Percentiles rank a stretch among this genome's conserved stretches.
Conservation (phyloP, 805 yeast species). For the Spathaspora arborariae region DNA sequence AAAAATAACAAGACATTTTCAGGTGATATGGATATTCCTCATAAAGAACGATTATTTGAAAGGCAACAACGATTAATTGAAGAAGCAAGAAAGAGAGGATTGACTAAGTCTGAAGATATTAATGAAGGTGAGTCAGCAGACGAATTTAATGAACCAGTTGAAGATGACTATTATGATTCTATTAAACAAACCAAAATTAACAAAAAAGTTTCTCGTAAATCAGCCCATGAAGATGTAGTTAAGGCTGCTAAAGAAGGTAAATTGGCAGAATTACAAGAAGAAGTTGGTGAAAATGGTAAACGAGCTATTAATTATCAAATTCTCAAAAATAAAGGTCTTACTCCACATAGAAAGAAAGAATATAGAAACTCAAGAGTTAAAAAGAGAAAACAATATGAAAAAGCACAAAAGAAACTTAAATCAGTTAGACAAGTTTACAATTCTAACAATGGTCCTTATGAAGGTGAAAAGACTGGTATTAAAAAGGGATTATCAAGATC, state of each 20-base stretch:
- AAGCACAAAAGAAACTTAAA: slow-evolving; percentile 89
- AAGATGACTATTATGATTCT: slow-evolving; percentile 55
- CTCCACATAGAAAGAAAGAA: slow-evolving; percentile 90
- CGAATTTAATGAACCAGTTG: slow-evolving; percentile 45
- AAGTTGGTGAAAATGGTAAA: slow-evolving; percentile 76
- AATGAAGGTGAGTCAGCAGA: slow-evolving; percentile 52
- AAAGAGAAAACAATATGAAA: slow-evolving; percentile 95
- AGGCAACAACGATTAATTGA: slow-evolving; percentile 83
- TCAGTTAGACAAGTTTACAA: slow-evolving; percentile 88
- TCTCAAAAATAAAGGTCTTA: slow-evolving; percentile 92
- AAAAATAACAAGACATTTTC: slow-evolving; percentile 46
- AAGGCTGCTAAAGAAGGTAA: slow-evolving; percentile 83
- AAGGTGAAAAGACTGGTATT: slow-evolving; percentile 96
- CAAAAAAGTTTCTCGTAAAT: slow-evolving; percentile 52
- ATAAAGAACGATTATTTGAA: slow-evolving; percentile 84
- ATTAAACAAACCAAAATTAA: slow-evolving; percentile 45
- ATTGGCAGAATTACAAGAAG: slow-evolving; percentile 65
- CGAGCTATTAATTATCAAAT: slow-evolving; percentile 95
- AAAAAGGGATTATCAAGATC: slow-evolving; percentile 90
- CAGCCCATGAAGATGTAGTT: slow-evolving; percentile 67
- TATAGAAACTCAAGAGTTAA: slow-evolving; percentile 94
- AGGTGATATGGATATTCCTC: slow-evolving; percentile 92
- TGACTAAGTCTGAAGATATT: slow-evolving; percentile 37
- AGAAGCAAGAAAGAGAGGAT: slow-evolving; percentile 85
- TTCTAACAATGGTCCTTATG: slow-evolving; percentile 64